Evolutionary conservation across 495 filamentous ascomycete species (phyloP).

Genomic region (Talaromyces trachyspermus): DNA sequence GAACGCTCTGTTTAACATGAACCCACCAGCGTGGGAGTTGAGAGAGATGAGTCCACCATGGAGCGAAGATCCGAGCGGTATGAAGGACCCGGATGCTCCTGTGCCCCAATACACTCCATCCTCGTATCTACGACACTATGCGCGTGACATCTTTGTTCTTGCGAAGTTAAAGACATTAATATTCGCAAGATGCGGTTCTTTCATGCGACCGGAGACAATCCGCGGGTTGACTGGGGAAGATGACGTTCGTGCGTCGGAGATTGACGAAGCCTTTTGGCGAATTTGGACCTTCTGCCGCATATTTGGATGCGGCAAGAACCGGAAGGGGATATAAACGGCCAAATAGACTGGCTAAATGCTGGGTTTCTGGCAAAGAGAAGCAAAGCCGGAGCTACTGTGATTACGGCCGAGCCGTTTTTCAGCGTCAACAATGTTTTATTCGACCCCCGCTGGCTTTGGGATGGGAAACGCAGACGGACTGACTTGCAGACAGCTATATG

Average conservation of each 20-base stretch:
- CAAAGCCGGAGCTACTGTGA: slow-evolving; percentile 23
- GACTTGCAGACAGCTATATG: slow-evolving; percentile 49
- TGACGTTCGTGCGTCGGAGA: slow-evolving; percentile 39
- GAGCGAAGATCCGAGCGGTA: slow-evolving; percentile 33
- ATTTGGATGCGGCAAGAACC: slow-evolving; percentile 51
- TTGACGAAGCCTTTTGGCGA: slow-evolving; percentile 62
- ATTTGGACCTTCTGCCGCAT: slow-evolving; percentile 66
- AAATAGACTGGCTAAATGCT: slow-evolving; percentile 59
- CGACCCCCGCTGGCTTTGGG: slow-evolving; percentile 51
- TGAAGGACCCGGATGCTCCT: slow-evolving; percentile 37
- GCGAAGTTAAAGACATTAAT: slow-evolving; percentile 53
- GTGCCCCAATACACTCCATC: slow-evolving; percentile 51
- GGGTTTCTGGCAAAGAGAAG: slow-evolving; percentile 42
- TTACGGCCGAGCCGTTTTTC: slow-evolving; percentile 42
- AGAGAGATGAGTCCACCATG: slow-evolving; percentile 56
- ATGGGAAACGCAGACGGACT: slow-evolving; percentile 51
- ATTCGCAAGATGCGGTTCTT: slow-evolving; percentile 49
- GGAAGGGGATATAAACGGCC: slow-evolving; percentile 57
- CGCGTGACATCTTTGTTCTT: slow-evolving; percentile 51
- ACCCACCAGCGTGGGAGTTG: slow-evolving; percentile 58
- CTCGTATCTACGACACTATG: slow-evolving; percentile 49
- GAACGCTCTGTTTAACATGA: slow-evolving; percentile 46
- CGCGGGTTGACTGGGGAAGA: slow-evolving; percentile 47
- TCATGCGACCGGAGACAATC: slow-evolving; percentile 52
- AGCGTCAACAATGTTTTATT: slow-evolving; percentile 47